phyloP scores from a whole-genome alignment of 225 moss, liverwort and hornwort genomes.

The Pseudoscleropodium purum region DNA sequence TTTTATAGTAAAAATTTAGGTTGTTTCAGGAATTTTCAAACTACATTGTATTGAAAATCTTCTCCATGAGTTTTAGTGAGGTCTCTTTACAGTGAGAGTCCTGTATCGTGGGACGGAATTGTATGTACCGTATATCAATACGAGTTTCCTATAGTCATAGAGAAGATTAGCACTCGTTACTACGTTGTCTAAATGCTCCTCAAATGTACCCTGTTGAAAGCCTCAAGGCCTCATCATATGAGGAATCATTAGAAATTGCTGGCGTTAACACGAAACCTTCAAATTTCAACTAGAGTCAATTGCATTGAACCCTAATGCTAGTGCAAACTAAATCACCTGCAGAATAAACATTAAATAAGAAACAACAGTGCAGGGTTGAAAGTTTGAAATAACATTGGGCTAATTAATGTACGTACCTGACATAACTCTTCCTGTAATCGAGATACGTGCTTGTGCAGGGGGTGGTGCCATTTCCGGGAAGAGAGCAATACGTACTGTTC shows the following conservation, averaged over 20 bases:
- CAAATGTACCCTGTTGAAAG: background rate
- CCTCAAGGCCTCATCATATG: background rate
- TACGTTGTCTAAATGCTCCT: background rate
- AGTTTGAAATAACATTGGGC: background rate
- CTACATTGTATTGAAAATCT: background rate
- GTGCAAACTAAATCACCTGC: background rate
- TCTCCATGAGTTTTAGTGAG: background rate
- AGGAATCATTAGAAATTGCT: background rate
- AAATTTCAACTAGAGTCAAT: background rate
- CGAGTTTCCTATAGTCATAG: too few species aligned
- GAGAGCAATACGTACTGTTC: background rate
- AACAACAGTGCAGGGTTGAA: background rate
- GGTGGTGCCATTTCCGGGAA: background rate
- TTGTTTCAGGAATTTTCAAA: background rate
- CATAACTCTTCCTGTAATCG: background rate
- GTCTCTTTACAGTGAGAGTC: background rate
- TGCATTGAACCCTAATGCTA: background rate
- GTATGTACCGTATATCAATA: background rate
- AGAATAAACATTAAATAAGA: background rate
- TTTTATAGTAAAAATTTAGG: background rate
- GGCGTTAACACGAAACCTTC: background rate
- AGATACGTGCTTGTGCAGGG: background rate
- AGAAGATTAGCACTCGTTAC: background rate
- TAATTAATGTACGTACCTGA: background rate
- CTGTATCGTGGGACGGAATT: background rate